phyloP scores from a whole-genome alignment of 176 grass and related monocot genomes.

The Luzula sylvatica region DNA sequence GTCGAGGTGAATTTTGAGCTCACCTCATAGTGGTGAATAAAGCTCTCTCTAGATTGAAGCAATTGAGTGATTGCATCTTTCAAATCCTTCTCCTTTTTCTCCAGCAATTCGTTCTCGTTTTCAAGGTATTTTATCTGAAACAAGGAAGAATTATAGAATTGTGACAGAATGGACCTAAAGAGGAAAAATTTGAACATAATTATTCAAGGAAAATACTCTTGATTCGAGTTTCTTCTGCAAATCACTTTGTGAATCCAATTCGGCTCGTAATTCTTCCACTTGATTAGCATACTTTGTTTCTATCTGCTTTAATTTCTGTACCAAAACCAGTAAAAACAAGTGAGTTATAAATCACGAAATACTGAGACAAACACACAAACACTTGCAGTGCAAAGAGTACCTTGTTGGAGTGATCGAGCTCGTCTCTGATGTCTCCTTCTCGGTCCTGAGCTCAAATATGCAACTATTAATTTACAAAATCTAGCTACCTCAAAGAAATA shows the following conservation, averaged over 20 bases:
- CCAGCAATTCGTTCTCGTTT: conserved; percentile 58
- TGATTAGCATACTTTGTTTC: conserved; percentile 26
- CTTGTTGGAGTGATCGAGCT: conserved; percentile 37
- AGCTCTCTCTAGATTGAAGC: conserved; percentile 64
- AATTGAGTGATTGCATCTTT: conserved; percentile 53
- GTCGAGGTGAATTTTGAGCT: conserved; percentile 2
- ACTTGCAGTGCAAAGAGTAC: background rate
- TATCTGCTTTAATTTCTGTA: conserved; percentile 22
- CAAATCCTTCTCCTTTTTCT: conserved; percentile 51
- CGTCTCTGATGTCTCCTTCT: conserved; percentile 51
- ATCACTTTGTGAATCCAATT: conserved; percentile 24
- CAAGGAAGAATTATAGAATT: conserved; percentile 6
- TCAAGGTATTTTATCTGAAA: conserved; percentile 63
- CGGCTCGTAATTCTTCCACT: conserved; percentile 15
- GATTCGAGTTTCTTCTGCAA: conserved; percentile 22
- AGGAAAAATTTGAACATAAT: background rate
- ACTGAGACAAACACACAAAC: background rate
- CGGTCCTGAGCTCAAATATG: conserved; percentile 32
- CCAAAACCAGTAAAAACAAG: background rate
- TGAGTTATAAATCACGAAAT: background rate
- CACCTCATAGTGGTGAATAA: conserved; percentile 61
- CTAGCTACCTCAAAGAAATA: background rate
- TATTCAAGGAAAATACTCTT: conserved; percentile 13
- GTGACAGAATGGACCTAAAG: background rate
- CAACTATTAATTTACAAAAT: background rate